Evolutionary conservation across 306 rosid genomes (phyloP).

Genomic region (Calophaca sinica): DNA sequence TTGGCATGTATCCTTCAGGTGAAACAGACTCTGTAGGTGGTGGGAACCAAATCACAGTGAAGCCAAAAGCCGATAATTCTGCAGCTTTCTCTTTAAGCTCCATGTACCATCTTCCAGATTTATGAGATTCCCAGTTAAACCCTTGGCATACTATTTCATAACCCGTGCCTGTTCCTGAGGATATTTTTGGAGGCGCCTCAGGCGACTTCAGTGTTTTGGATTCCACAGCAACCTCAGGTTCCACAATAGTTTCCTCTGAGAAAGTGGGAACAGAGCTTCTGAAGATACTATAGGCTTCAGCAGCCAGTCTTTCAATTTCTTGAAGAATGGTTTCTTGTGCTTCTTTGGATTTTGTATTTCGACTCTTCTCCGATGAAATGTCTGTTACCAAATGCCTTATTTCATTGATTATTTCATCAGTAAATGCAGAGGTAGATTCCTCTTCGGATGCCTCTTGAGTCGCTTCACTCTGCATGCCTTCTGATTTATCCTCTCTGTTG

Average conservation of each 20-base stretch:
- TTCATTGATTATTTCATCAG: conserved; percentile 77
- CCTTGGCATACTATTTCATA: conserved; percentile 96
- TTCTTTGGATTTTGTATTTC: conserved; percentile 69
- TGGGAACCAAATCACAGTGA: conserved; percentile 93
- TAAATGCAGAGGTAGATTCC: conserved; percentile 56
- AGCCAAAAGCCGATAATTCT: conserved; percentile 77
- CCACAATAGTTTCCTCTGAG: conserved; percentile 60
- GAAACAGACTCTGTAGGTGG: conserved; percentile 99
- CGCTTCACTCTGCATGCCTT: conserved; percentile 49
- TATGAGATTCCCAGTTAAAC: conserved; percentile 98
- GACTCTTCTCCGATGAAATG: conserved; percentile 70
- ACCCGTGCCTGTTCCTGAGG: conserved; percentile 85
- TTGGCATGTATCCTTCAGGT: conserved; percentile 97
- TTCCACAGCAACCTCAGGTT: conserved; percentile 44
- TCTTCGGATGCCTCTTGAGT: conserved; percentile 53
- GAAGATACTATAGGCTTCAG: conserved; percentile 92
- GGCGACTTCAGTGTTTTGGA: conserved; percentile 33
- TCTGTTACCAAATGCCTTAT: conserved; percentile 79
- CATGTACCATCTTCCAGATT: conserved; percentile 89
- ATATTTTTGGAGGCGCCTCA: conserved; percentile 46
- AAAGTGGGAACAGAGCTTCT: conserved; percentile 72
- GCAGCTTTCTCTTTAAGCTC: conserved; percentile 79
- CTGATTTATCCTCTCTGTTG: conserved; percentile 45
- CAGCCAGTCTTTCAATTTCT: conserved; percentile 91
- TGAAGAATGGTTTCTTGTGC: conserved; percentile 87